Conservation (phyloP, 2,329 filamentous ascomycete genomes). For the Arthroderma sp. region DNA sequence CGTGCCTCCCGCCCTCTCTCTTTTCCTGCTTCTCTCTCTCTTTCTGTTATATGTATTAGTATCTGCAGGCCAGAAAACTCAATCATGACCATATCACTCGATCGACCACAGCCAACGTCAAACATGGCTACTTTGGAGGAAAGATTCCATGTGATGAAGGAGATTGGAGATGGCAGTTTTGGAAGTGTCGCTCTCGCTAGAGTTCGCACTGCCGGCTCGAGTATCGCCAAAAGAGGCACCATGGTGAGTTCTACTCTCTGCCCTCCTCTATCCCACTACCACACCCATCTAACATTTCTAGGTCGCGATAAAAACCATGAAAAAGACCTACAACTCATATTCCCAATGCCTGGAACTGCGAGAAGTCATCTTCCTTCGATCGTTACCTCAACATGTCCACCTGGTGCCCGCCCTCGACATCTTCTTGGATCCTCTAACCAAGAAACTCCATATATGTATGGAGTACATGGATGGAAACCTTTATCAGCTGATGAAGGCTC, state of each 20-base stretch:
- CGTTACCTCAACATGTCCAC: conserved; percentile 74
- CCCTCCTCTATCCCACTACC: conserved; percentile 8
- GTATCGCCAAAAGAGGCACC: conserved; percentile 76
- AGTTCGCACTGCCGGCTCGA: conserved; percentile 79
- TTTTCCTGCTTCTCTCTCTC: conserved; percentile 7
- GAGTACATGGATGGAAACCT: conserved; percentile 99
- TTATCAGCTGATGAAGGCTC: conserved; percentile 96
- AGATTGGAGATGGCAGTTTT: conserved; percentile 97
- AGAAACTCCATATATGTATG: conserved; percentile 96
- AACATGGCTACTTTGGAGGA: conserved; percentile 57
- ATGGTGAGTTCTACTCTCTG: conserved; percentile 51
- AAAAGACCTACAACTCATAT: conserved; percentile 95
- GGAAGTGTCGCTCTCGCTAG: conserved; percentile 87
- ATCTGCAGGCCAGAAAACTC: neutral
- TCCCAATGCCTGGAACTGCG: conserved; percentile 80
- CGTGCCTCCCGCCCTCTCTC: neutral
- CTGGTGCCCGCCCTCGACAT: conserved; percentile 97
- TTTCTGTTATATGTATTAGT: neutral
- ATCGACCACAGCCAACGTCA: conserved; percentile 10
- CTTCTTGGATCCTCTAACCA: conserved; percentile 89
- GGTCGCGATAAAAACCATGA: conserved; percentile 99
- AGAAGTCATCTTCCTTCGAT: conserved; percentile 91
- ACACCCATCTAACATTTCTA: conserved; percentile 24
- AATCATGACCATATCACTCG: conserved; percentile 4
- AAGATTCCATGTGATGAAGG: conserved; percentile 91